phyloP scores from a whole-genome alignment of 352 stramenopile species.

The Phytophthora podocarpi region DNA sequence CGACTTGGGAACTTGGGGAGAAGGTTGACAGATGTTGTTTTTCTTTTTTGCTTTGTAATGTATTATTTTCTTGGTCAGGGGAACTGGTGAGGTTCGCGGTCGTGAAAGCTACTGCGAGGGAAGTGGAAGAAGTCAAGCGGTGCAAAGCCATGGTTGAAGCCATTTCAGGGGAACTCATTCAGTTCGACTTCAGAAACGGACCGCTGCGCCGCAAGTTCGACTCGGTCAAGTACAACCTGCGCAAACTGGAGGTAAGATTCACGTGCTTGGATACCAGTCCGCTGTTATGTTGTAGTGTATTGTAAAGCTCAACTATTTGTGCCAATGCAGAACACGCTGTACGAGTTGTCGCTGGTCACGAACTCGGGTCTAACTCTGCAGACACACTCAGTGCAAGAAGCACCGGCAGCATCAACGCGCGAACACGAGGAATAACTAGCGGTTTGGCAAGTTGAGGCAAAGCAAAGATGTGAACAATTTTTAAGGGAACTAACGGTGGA shows the following conservation, averaged over 20 bases:
- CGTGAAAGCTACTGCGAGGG: constrained; percentile 86
- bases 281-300: neutral
- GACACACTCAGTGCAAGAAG: constrained; percentile 49
- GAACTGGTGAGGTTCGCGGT: constrained; percentile 91
- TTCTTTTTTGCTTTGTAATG: neutral
- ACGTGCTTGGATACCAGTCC: neutral
- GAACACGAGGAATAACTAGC: constrained; percentile 29
- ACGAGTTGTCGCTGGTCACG: constrained; percentile 92
- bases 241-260: constrained; percentile 84
- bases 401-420: constrained; percentile 3
- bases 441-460: neutral
- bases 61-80: constrained; percentile 39
- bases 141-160: constrained; percentile 86
- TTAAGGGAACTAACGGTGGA: neutral
- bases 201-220: constrained; percentile 94
- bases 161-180: constrained; percentile 90
- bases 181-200: constrained; percentile 96
- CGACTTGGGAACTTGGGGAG: too few species aligned
- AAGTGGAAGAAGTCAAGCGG: constrained; percentile 79
- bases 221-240: constrained; percentile 95
- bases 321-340: constrained; percentile 87
- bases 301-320: neutral
- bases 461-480: neutral
- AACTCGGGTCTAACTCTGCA: constrained; percentile 60
- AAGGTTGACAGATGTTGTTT: neutral